These are phyloP conservation scores for Diaporthe caulivora DNA, from an alignment of 2,329 filamentous ascomycete species.

Conservation along the genomic window DNA sequence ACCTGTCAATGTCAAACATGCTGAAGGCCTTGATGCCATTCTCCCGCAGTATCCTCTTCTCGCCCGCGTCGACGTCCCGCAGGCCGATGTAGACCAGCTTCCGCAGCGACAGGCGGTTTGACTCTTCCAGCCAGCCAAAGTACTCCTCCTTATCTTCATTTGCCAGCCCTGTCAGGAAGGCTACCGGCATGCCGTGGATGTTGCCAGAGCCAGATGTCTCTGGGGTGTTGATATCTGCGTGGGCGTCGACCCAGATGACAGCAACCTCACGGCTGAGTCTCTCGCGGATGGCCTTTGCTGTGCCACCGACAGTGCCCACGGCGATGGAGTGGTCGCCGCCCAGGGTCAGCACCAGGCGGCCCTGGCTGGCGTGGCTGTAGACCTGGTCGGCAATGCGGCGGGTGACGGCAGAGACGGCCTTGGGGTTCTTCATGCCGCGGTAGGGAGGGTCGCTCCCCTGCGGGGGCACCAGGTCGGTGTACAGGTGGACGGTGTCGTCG, in stretches of 20 bases:
- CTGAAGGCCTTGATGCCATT: constrained; percentile 95
- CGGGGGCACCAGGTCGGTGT: constrained; percentile 78
- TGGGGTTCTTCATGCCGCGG: constrained; percentile 95
- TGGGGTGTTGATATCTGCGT: constrained; percentile 97
- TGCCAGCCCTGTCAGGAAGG: constrained; percentile 89
- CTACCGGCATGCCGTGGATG: constrained; percentile 97
- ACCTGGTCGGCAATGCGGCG: constrained; percentile 84
- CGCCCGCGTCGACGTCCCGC: constrained; percentile 90
- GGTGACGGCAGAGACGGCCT: constrained; percentile 87
- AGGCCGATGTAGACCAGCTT: constrained; percentile 98
- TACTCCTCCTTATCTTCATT: constrained; percentile 80
- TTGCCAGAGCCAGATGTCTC: constrained; percentile 92
- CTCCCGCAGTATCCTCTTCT: constrained; percentile 92
- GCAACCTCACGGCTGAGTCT: constrained; percentile 85
- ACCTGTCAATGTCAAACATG: constrained; percentile 98
- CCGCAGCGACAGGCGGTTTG: constrained; percentile 76
- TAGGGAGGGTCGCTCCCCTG: constrained; percentile 75
- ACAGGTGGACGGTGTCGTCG: constrained; percentile 85
- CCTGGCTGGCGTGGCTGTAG: constrained; percentile 85
- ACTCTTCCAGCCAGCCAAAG: constrained; percentile 89
- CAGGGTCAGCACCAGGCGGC: constrained; percentile 90
- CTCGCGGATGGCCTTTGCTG: constrained; percentile 87
- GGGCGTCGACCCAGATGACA: constrained; percentile 98
- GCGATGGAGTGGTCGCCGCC: constrained; percentile 98
- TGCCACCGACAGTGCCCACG: constrained; percentile 91